Evolutionary conservation across 805 yeast genomes (phyloP), one percentile per base, ranked within the genome.

Genomic region (Myxozyma geophila): DNA sequence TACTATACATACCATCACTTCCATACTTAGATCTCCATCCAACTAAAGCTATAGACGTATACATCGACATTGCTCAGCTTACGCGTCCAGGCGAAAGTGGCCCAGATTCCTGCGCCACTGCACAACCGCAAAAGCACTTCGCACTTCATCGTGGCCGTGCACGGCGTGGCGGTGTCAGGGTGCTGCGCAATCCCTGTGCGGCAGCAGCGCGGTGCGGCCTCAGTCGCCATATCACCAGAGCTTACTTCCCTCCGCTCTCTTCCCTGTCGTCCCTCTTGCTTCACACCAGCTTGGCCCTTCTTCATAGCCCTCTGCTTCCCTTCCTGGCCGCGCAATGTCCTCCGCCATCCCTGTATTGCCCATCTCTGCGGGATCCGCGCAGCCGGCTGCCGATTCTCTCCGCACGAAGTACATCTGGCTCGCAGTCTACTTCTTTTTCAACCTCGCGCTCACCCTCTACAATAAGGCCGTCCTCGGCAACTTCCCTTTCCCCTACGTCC

Each of bases 381-480:
- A n/a, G 48, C 50, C 51, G 13, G 54, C 60, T 7, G 63, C 53
- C 19, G 68, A 64, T 41, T 59, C 69, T 53, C 69, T 66, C 21
- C 62, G 65, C 43, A 67, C 64, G 13, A 63, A 62, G 52, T 66
- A 57, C 59, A 55, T 56, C n/a, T 73, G 73, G 73, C 61, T 71
- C 54, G 69, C 72, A 21, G 54, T 71, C 37, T 71, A 71, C 61
- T 71, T 71, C 58, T 68, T 71, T 59, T 68, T 71, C 71, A 71
- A 71, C 62, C 73, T 71, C 51, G 72, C 70, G 13, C 66, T 71
- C 43, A 71, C 73, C 36, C 49, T 71, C 57, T 71, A 68, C 66
- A 71, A 71, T 61, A 71, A 71, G 61, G 70, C 72, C 48, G 73
- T 71, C 13, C 71, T 71, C 43, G 73, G 72, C 21, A 67, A 69